Base-by-base conservation (phyloP, 148 eudicot species). In the Pouteria glomerata region DNA sequence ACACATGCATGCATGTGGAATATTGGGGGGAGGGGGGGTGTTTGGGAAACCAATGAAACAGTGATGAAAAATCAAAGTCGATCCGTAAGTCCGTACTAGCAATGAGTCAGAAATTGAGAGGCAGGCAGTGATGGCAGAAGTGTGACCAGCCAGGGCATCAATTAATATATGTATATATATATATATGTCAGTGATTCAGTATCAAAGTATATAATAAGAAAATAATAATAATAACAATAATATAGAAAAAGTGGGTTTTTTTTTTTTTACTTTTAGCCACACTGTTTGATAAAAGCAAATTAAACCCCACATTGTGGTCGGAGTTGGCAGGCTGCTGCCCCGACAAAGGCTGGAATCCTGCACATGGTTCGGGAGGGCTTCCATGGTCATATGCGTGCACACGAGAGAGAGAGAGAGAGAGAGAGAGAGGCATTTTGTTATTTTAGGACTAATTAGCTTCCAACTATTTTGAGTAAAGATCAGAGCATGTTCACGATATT, bases 331-430 rank as follows among this genome's bases (percentile, higher is more conserved):
- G 62, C 42, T 14, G 78, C 37, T 75, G 73, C 73, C 47, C 59
- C 67, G 78, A 75, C 78, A 75, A 75, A 75, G 69, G 73, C 73
- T 68, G 78, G 60, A 29, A 23, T 0, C 2, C 26, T 18, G 68
- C 72, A 48, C 61, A 75, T 66, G 71, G 30, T 11, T 34, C n/a
- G 60, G 72, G n/a, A 1, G 45, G 66, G 44, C 19, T 62, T 59
- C 23, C 63, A 3, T 51, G 23, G 3, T 51, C 33, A 41, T 41
- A 37, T 62, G 27, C 15, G 2, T n/a, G 19, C 24, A 7, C 3
- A n/a, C n/a, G n/a, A n/a, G n/a, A n/a, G n/a, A n/a, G n/a, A n/a
- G n/a, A n/a, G n/a, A n/a, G n/a, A n/a, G 8, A 12, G 2, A 44
- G 8, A 15, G 18, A 13, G 14, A 44, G 8, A 15, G 48, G n/a